phyloP scores from a whole-genome alignment of 768 basidiomycete species.

The Agrocybe pediades region DNA sequence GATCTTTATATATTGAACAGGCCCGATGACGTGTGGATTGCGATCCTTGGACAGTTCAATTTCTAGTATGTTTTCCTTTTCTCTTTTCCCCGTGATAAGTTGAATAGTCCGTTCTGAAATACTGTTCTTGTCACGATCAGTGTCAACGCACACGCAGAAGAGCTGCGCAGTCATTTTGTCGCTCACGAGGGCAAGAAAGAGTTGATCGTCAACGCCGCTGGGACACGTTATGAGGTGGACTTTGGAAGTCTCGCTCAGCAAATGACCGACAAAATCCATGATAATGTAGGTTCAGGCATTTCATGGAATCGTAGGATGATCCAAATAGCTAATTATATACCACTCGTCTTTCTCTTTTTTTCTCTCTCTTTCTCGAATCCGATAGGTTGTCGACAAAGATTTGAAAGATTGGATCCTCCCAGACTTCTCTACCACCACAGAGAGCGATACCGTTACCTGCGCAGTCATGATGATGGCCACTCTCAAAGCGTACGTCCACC shows the following conservation, averaged over 20 bases:
- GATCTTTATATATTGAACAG: neutral
- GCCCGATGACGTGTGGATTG: slow-evolving; percentile 38
- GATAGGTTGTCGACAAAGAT: slow-evolving; percentile 16
- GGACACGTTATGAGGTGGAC: slow-evolving; percentile 26
- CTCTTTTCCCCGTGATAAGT: slow-evolving; percentile 21
- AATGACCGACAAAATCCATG: slow-evolving; percentile 24
- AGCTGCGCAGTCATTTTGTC: slow-evolving; percentile 30
- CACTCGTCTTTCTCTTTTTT: neutral
- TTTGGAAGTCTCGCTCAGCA: slow-evolving; percentile 28
- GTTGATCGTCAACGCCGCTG: slow-evolving; percentile 24
- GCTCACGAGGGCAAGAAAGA: slow-evolving; percentile 30
- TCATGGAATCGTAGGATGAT: neutral
- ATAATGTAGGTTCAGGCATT: slow-evolving; percentile 19
- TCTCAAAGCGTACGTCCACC: slow-evolving; percentile 11
- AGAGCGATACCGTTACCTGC: slow-evolving; percentile 19
- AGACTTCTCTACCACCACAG: slow-evolving; percentile 13
- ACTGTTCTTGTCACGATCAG: neutral
- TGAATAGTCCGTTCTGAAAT: no score
- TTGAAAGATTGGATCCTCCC: slow-evolving; percentile 21
- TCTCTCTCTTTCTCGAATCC: neutral
- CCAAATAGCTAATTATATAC: neutral
- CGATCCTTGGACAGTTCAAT: slow-evolving; percentile 36
- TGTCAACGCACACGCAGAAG: slow-evolving; percentile 36
- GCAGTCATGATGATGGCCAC: slow-evolving; percentile 21
- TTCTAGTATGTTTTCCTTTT: slow-evolving; percentile 24